A percentile compares a stretch with the other conserved stretches of the same genome.
These are phyloP conservation scores for Phylloporus sp. DNA, from an alignment of 768 basidiomycete species.

Conservation along the genomic window DNA sequence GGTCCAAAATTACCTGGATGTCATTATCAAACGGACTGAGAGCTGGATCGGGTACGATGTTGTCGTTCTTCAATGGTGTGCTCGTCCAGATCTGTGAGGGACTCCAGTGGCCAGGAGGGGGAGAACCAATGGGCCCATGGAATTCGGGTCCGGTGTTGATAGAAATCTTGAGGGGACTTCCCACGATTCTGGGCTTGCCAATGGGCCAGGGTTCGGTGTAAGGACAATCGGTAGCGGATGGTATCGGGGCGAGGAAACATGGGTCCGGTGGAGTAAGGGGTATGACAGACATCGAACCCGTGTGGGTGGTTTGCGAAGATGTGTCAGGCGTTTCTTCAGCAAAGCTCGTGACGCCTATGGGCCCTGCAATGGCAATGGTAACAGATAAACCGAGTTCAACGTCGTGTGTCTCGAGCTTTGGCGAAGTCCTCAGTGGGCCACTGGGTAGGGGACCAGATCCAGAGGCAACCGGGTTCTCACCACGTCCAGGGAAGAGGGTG, in stretches of 20 bases:
- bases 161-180: conserved; percentile 23
- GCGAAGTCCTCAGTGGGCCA: conserved; percentile 13
- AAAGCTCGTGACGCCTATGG: neutral
- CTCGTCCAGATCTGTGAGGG: conserved; percentile 23
- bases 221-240: conserved; percentile 18
- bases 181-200: conserved; percentile 6
- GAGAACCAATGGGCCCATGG: conserved; percentile 6
- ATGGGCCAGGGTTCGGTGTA: conserved; percentile 23
- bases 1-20: neutral
- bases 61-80: conserved; percentile 16
- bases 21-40: conserved; percentile 1
- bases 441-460: neutral
- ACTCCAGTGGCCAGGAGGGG: conserved; percentile 12
- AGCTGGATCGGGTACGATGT: neutral
- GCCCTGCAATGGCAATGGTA: neutral
- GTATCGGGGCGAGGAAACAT: conserved; percentile 17
- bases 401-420: conserved; percentile 14
- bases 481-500: conserved; percentile 5
- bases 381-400: conserved; percentile 16
- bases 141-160: conserved; percentile 1
- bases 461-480: neutral
- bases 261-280: conserved; percentile 26
- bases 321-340: conserved; percentile 10
- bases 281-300: conserved; percentile 3
- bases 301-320: conserved; percentile 7